These are phyloP conservation scores for Friedmanniomyces simplex DNA, from an alignment of 495 filamentous ascomycete genomes.

Conservation along the genomic window DNA sequence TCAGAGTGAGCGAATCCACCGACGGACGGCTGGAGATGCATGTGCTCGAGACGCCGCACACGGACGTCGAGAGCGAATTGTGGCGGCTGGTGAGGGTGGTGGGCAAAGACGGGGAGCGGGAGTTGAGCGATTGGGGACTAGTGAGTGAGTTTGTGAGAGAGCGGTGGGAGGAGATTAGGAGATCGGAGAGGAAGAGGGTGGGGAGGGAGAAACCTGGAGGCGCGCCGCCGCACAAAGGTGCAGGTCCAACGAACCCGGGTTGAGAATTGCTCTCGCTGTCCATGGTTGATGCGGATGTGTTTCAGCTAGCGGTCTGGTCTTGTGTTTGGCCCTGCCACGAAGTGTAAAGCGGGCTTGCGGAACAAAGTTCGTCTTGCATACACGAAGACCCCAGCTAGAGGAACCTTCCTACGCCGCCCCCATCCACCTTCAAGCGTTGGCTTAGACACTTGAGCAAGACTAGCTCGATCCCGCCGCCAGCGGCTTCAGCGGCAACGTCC, in stretches of 20 bases:
- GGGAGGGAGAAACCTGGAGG: not conserved
- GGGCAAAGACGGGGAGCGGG: not conserved
- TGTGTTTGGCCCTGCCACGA: too few species aligned
- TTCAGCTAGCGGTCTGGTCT: too few species aligned
- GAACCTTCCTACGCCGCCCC: too few species aligned
- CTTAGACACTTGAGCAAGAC: too few species aligned
- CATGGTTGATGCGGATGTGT: too few species aligned
- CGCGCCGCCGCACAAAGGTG: too few species aligned
- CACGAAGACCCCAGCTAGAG: too few species aligned
- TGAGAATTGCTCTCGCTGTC: too few species aligned
- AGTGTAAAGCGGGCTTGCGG: too few species aligned
- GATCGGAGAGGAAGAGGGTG: constrained; percentile 1
- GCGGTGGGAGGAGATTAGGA: constrained; percentile 14
- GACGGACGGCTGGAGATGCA: not conserved
- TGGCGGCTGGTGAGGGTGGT: constrained; percentile 15
- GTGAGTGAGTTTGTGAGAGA: constrained; percentile 4
- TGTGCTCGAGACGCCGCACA: not conserved
- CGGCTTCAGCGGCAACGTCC: constrained; percentile 15
- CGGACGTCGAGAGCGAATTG: constrained; percentile 9
- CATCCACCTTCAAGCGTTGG: too few species aligned
- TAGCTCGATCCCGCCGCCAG: constrained; percentile 4
- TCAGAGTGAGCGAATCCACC: not conserved
- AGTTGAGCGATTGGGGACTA: not conserved
- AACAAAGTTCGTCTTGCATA: too few species aligned
- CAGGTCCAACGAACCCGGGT: too few species aligned